Conservation (phyloP, 192 early-diverging fungal species). For the Mycoemilia scoparia region DNA sequence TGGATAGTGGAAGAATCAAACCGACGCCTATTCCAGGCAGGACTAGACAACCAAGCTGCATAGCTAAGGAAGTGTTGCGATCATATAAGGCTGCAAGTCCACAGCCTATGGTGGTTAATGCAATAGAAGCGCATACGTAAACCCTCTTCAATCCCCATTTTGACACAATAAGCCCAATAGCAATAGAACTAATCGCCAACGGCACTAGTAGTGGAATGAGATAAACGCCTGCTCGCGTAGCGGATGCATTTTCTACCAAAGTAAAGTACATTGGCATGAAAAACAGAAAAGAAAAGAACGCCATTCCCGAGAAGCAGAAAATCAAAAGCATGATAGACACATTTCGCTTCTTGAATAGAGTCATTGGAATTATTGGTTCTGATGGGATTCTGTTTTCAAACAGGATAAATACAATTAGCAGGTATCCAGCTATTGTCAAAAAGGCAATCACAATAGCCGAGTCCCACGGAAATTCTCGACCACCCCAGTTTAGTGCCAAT, state of each 20-base stretch:
- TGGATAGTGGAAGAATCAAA: constrained; percentile 48
- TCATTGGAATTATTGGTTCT: constrained; percentile 24
- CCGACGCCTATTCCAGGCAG: constrained; percentile 62
- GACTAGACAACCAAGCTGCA: constrained; percentile 43
- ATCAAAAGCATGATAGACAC: constrained; percentile 37
- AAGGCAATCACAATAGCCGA: constrained; percentile 36
- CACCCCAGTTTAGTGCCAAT: constrained; percentile 44
- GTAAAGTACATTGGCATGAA: constrained; percentile 74
- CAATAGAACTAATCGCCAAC: constrained; percentile 48
- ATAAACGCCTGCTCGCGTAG: constrained; percentile 56
- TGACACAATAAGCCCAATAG: constrained; percentile 38
- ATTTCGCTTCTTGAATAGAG: constrained; percentile 41
- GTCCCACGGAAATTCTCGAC: constrained; percentile 43
- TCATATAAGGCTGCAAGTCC: constrained; percentile 46
- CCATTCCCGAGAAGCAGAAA: constrained; percentile 44
- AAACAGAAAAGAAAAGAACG: constrained; percentile 43
- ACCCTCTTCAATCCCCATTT: constrained; percentile 37
- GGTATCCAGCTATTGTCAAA: constrained; percentile 26
- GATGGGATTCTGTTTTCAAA: constrained; percentile 47
- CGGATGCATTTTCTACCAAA: constrained; percentile 50
- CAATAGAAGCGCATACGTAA: constrained; percentile 41
- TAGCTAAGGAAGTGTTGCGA: constrained; percentile 20
- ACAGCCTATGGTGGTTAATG: constrained; percentile 38
- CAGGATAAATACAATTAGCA: constrained; percentile 33
- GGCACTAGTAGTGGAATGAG: constrained; percentile 55